Percentiles rank a stretch among this genome's conserved stretches.
Evolutionary conservation across 352 stramenopile species (phyloP).

Genomic region (Discostella stelligera): DNA sequence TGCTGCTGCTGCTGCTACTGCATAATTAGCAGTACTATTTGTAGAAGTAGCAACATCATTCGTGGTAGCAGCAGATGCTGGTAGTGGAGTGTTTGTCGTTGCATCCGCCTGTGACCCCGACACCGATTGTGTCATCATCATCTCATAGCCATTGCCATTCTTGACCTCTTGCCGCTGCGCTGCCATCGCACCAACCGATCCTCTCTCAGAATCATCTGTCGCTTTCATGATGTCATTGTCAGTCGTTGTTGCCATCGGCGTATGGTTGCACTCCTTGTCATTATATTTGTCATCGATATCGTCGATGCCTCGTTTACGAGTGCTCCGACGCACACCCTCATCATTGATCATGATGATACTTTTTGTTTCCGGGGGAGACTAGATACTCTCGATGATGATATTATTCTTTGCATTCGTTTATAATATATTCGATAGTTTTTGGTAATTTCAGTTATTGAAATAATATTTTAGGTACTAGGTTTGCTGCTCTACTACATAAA

Average conservation of each 20-base stretch:
- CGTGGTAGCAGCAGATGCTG: background rate
- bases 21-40: background rate
- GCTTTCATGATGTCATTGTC: background rate
- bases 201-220: background rate
- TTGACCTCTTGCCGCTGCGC: background rate
- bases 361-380: background rate
- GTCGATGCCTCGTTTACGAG: conserved; percentile 17
- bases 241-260: background rate
- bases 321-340: background rate
- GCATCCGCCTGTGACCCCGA: background rate
- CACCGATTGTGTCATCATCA: background rate
- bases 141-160: background rate
- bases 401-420: background rate
- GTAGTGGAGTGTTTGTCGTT: background rate
- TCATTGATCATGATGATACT: background rate
- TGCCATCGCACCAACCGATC: background rate
- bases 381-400: background rate
- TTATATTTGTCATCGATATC: background rate
- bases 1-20: background rate
- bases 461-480: too few relatives aligned
- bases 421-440: too few relatives aligned
- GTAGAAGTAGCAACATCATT: background rate
- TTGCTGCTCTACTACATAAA: too few relatives aligned
- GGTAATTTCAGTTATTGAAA: too few relatives aligned
- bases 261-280: too few relatives aligned